These are phyloP conservation scores for Paramecium octaurelia DNA, from an alignment of 73 alveolate species.

Conservation along the genomic window DNA sequence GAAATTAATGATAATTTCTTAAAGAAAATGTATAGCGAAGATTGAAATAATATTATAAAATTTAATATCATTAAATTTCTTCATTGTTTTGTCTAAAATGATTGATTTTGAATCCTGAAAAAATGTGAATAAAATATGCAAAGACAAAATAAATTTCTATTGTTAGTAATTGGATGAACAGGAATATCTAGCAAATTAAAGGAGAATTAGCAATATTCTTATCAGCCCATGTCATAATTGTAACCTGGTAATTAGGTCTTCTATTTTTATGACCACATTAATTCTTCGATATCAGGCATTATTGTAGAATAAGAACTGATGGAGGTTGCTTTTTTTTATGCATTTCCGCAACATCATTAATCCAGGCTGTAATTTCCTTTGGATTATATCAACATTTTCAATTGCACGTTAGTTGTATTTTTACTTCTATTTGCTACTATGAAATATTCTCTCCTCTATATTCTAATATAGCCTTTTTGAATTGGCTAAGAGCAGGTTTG, in stretches of 20 bases:
- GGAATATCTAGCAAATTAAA: conserved; percentile 93
- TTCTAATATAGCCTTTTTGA: conserved; percentile 73
- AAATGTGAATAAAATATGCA: conserved; percentile 95
- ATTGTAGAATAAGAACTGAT: conserved; percentile 87
- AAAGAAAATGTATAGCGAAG: too few relatives aligned
- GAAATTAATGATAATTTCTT: too few relatives aligned
- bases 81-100: conserved; percentile 67
- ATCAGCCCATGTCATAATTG: conserved; percentile 82
- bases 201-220: conserved; percentile 78
- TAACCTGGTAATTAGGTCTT: conserved; percentile 90
- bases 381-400: conserved; percentile 96
- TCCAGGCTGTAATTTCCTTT: conserved; percentile 89
- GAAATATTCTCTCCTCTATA: conserved; percentile 71
- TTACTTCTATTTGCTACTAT: conserved; percentile 67
- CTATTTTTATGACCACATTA: conserved; percentile 93
- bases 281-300: conserved; percentile 91
- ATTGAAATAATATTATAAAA: not conserved
- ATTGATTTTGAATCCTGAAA: conserved; percentile 87
- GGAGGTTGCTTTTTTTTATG: conserved; percentile 93
- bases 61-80: not conserved
- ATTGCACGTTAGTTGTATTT: conserved; percentile 56
- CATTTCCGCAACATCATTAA: conserved; percentile 83
- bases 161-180: conserved; percentile 80
- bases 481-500: conserved; percentile 83
- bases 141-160: conserved; percentile 84